phyloP scores from a whole-genome alignment of 2,329 filamentous ascomycete species.

The Alternaria sp. region DNA sequence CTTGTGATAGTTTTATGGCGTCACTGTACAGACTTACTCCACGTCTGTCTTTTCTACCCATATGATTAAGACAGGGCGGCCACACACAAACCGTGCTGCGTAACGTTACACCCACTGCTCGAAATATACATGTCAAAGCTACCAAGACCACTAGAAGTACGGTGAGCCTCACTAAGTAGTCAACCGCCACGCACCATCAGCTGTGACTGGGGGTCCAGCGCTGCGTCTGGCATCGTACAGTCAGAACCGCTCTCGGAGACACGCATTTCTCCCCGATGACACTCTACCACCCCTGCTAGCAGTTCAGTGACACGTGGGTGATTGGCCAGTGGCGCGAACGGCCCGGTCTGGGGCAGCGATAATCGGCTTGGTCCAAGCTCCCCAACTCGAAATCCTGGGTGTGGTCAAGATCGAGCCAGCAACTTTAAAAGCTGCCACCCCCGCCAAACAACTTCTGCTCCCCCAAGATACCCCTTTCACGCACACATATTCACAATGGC shows the following conservation, averaged over 20 bases:
- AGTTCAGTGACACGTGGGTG: fast-evolving
- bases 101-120: neutral
- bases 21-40: conserved; percentile 7
- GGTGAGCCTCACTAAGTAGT: neutral
- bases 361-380: conserved; percentile 23
- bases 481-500: conserved; percentile 69
- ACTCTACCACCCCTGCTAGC: conserved; percentile 20
- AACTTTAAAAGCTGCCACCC: conserved; percentile 40
- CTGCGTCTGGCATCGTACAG: neutral
- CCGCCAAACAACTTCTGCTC: conserved; percentile 30
- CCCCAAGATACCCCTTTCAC: conserved; percentile 46
- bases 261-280: conserved; percentile 30
- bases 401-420: conserved; percentile 14
- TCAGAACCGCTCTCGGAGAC: conserved; percentile 28
- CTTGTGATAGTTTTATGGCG: neutral
- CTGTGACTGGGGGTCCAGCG: conserved; percentile 22
- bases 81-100: neutral
- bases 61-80: neutral
- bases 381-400: conserved; percentile 26
- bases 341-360: conserved; percentile 25
- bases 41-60: neutral
- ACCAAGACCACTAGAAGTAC: neutral
- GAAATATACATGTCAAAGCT: neutral
- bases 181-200: conserved; percentile 4
- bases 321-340: conserved; percentile 21